These are phyloP conservation scores for Cyathus olla DNA, from an alignment of 1,284 basidiomycete genomes.

Conservation along the genomic window DNA sequence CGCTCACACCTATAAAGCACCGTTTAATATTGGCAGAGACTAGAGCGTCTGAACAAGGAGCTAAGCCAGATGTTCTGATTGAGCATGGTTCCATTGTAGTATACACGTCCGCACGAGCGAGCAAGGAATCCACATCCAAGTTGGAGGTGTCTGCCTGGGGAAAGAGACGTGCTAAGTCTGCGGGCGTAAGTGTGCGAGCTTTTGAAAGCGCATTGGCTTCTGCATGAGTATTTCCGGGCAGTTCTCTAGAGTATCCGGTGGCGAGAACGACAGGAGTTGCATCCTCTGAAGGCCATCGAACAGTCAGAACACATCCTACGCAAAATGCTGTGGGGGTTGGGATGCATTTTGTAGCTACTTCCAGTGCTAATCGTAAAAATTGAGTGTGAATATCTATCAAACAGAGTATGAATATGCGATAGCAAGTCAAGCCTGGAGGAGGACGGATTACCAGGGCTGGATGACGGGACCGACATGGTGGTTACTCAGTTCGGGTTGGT, in stretches of 20 bases:
- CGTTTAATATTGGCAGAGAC: conserved; percentile 77
- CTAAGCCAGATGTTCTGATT: conserved; percentile 87
- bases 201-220: conserved; percentile 96
- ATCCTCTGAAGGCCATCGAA: conserved; percentile 51
- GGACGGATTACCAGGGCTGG: no score
- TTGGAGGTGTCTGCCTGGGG: conserved; percentile 37
- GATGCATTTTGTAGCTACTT: conserved; percentile 79
- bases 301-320: conserved; percentile 90
- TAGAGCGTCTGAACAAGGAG: conserved; percentile 90
- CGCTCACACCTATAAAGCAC: conserved; percentile 92
- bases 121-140: conserved; percentile 54
- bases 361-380: conserved; percentile 76
- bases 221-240: conserved; percentile 96
- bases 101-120: conserved; percentile 81
- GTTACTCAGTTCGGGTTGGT: no score
- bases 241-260: conserved; percentile 92
- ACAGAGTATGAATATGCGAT: background rate
- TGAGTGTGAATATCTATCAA: conserved; percentile 46
- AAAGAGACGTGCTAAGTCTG: conserved; percentile 57
- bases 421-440: no score
- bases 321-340: conserved; percentile 90
- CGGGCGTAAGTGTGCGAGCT: conserved; percentile 57
- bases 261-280: conserved; percentile 67
- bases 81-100: conserved; percentile 99
- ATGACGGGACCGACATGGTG: conserved; percentile 5